Base-by-base conservation (phyloP, 2,329 filamentous ascomycete genomes). In the Macrophomina pseudophaseolina region DNA sequence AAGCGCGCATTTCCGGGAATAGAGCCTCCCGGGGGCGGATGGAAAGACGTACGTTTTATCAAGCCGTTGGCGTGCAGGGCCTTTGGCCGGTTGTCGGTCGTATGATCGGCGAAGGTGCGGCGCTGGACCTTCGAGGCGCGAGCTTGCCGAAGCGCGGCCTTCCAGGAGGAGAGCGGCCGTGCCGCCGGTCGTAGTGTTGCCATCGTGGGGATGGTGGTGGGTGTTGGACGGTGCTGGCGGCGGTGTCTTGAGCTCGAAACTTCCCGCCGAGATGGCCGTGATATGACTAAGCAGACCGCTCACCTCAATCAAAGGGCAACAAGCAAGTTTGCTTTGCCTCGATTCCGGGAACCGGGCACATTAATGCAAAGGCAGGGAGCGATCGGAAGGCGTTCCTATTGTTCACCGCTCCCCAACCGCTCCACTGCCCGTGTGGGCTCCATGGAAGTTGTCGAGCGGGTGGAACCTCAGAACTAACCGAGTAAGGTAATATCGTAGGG, bases 161-260 rank as follows among this genome's bases (percentile, higher is more conserved):
- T 91, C 76, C 91, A 87, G 80, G 88, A 90, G 83, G 87, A 87
- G 75, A 91, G 79, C 69, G 91, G 90, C 86, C 90, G 88, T 80
- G 83, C 76, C 54, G 83, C 80, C 66, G 86, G 80, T 74, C 85
- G 74, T 68, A 85, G 80, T 70, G 86, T 83, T 71, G 86, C 84
- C 84, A 92, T 93, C 73, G 71, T 33, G 42, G 46, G 46, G 14
- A 33, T 38, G 18, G 38, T 23, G 42, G 53, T 33, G 42, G 52
- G 44, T 23, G 58, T 30, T 46, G 9, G 58, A 49, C 9, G 42
- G 14, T 16, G 58, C 23, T 11, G 12, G 38, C 38, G 16, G 18
- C 38, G 18, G 49, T 35, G 18, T 49, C 11, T n/a, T 14, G 52
- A 65, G 30, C 51, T 49, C 32, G 52, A 65, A 58, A 56, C 63